A percentile compares a stretch with the other conserved stretches of the same genome.
These are phyloP conservation scores for Didymella exigua DNA, from an alignment of 2,329 filamentous ascomycete species.

Conservation along the genomic window DNA sequence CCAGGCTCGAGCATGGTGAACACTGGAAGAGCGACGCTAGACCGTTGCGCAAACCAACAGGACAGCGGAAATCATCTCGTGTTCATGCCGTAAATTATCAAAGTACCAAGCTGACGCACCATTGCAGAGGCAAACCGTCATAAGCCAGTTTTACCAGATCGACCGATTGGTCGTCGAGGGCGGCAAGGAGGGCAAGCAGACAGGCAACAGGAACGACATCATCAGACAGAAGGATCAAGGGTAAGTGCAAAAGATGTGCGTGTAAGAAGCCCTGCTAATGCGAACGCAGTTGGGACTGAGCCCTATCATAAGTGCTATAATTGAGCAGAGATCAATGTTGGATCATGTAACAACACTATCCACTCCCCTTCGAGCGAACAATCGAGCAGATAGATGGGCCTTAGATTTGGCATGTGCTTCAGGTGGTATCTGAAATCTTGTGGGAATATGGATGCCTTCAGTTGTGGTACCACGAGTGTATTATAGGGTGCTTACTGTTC, in stretches of 20 bases:
- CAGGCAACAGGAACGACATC: conserved; percentile 68
- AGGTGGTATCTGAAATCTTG: not conserved
- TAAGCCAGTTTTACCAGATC: conserved; percentile 93
- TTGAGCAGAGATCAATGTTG: not conserved
- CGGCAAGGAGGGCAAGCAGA: conserved; percentile 77
- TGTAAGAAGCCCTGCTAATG: conserved; percentile 12
- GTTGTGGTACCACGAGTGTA: conserved; percentile 5
- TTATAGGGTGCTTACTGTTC: not conserved
- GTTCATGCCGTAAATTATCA: no score
- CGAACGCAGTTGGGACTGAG: conserved; percentile 31
- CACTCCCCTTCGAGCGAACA: not conserved
- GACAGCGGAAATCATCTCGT: not conserved
- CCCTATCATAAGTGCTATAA: not conserved
- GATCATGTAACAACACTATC: conserved; percentile 6
- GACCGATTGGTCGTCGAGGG: conserved; percentile 92
- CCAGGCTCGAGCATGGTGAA: not conserved
- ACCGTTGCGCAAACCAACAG: not conserved
- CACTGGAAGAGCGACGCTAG: not conserved
- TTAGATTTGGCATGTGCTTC: not conserved
- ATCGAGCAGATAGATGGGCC: not conserved
- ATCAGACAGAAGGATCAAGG: conserved; percentile 79
- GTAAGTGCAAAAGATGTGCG: conserved; percentile 55
- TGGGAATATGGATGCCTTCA: not conserved
- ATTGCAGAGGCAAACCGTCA: conserved; percentile 84
- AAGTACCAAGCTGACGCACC: conserved; percentile 47